Evolutionary conservation across 2,329 filamentous ascomycete species (phyloP).

Genomic region (Trichoderma lentiforme): DNA sequence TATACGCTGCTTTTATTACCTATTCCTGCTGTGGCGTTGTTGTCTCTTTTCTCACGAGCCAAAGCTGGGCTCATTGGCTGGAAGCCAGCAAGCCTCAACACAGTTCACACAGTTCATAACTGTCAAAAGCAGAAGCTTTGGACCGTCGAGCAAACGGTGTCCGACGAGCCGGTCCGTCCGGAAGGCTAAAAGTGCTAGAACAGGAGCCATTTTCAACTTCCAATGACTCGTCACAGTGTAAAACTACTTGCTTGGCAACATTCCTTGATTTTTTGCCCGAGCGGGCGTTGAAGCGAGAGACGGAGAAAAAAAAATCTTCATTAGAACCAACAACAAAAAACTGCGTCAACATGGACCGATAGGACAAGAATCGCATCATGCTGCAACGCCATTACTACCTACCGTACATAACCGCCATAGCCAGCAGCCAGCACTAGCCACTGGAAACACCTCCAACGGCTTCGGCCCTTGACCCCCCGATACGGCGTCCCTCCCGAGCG

Average conservation of each 20-base stretch:
- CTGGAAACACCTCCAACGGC: neutral
- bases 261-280: neutral
- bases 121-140: neutral
- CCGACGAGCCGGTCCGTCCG: constrained; percentile 13
- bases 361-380: neutral
- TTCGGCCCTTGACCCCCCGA: neutral
- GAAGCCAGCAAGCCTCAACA: neutral
- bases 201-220: neutral
- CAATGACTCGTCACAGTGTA: neutral
- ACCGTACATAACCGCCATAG: neutral
- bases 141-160: neutral
- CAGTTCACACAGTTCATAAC: neutral
- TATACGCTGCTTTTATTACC: neutral
- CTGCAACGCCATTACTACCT: neutral
- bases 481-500: neutral
- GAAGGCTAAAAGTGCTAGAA: neutral
- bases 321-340: neutral
- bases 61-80: neutral
- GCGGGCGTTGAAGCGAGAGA: neutral
- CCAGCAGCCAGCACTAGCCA: neutral
- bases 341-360: neutral
- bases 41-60: neutral
- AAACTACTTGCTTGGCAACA: neutral
- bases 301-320: neutral
- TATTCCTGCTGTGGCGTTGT: neutral